Percentiles rank a stretch among this genome's conserved stretches.
Conservation (phyloP, 2,329 filamentous ascomycete species). For the Penicillium sclerotiorum region DNA sequence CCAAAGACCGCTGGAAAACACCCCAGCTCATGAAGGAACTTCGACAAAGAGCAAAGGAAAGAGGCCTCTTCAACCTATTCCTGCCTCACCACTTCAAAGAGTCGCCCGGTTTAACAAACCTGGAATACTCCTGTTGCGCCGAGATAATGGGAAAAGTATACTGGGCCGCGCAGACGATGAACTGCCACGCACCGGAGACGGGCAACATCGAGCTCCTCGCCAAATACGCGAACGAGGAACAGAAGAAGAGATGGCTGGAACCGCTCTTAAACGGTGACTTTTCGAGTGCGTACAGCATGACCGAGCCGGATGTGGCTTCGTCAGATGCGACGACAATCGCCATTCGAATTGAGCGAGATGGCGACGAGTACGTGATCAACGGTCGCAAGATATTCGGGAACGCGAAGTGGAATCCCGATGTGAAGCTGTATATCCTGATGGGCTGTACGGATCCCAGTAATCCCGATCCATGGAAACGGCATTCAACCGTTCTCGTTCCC, state of each 20-base stretch:
- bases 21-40: background rate
- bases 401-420: background rate
- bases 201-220: background rate
- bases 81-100: background rate
- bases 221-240: background rate
- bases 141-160: background rate
- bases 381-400: background rate
- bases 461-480: background rate
- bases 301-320: background rate
- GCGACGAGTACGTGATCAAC: conserved; percentile 1
- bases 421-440: background rate
- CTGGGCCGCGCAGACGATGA: background rate
- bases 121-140: background rate
- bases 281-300: background rate
- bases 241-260: background rate
- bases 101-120: background rate
- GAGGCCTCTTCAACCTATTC: background rate
- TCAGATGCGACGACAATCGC: background rate
- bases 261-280: background rate
- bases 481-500: background rate
- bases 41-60: background rate
- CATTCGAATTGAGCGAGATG: background rate
- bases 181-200: background rate
- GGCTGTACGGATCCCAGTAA: background rate
- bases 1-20: background rate